A percentile compares a stretch with the other conserved stretches of the same genome.
Evolutionary conservation across 2,329 filamentous ascomycete species (phyloP).

Genomic region (Byssochlamys sp.): DNA sequence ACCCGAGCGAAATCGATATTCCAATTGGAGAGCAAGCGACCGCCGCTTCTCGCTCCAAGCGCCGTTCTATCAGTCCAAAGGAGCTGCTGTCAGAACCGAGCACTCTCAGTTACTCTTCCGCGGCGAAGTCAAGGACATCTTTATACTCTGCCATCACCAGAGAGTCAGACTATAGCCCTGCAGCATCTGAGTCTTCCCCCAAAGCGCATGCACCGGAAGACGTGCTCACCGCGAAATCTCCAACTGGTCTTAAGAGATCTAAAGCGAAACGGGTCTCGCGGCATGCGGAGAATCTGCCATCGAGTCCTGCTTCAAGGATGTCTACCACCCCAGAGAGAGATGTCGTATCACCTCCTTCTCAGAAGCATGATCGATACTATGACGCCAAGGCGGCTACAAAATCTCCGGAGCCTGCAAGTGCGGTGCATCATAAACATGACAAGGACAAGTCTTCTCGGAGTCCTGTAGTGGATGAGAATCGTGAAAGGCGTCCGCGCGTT

Average conservation of each 20-base stretch:
- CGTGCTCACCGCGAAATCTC: slow-evolving; percentile 16
- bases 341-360: slow-evolving; percentile 5
- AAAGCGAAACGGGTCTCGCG: slow-evolving; percentile 34
- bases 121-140: slow-evolving; percentile 19
- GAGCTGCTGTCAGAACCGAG: slow-evolving; percentile 22
- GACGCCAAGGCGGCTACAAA: slow-evolving; percentile 2
- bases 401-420: slow-evolving; percentile 1
- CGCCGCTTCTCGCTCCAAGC: slow-evolving; percentile 34
- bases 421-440: slow-evolving; percentile 7
- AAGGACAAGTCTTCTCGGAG: slow-evolving; percentile 15
- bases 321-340: slow-evolving; percentile 14
- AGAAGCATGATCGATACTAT: slow-evolving; percentile 9
- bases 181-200: not conserved
- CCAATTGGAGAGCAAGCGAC: slow-evolving; percentile 52
- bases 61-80: slow-evolving; percentile 19
- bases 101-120: slow-evolving; percentile 18
- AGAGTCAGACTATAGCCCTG: slow-evolving; percentile 19
- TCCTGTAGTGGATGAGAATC: slow-evolving; percentile 16
- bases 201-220: not conserved
- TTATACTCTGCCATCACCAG: slow-evolving; percentile 22
- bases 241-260: slow-evolving; percentile 28
- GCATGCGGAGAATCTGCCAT: slow-evolving; percentile 24
- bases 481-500: slow-evolving; percentile 26
- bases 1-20: slow-evolving; percentile 48
- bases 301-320: slow-evolving; percentile 14